Conservation (phyloP, 192 early-diverging fungal species). For the Gaertneriomyces sp. region DNA sequence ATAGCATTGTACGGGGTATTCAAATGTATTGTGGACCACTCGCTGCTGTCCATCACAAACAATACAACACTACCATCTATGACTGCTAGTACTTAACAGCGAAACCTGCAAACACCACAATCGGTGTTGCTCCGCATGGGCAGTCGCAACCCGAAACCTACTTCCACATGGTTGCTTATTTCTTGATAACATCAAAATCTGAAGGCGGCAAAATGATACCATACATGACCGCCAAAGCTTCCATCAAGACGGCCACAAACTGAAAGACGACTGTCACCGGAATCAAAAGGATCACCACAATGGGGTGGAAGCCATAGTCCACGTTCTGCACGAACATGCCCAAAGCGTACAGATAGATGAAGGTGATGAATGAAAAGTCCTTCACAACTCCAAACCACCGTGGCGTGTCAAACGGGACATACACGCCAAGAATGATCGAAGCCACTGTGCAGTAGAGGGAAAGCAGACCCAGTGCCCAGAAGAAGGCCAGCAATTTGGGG, state of each 20-base stretch:
- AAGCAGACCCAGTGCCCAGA: slow-evolving; percentile 52
- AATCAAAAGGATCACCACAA: slow-evolving; percentile 41
- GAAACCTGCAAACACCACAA: too few species aligned
- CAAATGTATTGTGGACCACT: too few species aligned
- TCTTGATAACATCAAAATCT: slow-evolving; percentile 59
- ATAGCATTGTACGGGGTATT: too few species aligned
- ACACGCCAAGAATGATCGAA: slow-evolving; percentile 43
- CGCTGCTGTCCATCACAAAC: too few species aligned
- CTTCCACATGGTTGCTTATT: slow-evolving; percentile 18
- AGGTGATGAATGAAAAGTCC: slow-evolving; percentile 51
- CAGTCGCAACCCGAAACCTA: too few species aligned
- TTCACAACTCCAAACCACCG: slow-evolving; percentile 53
- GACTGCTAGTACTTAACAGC: too few species aligned
- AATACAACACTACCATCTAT: too few species aligned
- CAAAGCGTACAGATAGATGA: slow-evolving; percentile 50
- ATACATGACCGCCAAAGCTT: slow-evolving; percentile 51
- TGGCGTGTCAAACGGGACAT: slow-evolving; percentile 36
- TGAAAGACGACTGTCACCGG: slow-evolving; percentile 44
- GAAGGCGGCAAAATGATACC: slow-evolving; percentile 50
- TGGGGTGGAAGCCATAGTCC: slow-evolving; percentile 44
- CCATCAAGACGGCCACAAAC: slow-evolving; percentile 48
- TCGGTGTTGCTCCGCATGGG: too few species aligned
- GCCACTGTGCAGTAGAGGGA: slow-evolving; percentile 45
- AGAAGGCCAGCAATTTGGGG: slow-evolving; percentile 52
- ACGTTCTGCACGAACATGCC: slow-evolving; percentile 54